Percentiles rank a stretch among this genome's conserved stretches.
Evolutionary conservation across 2,329 filamentous ascomycete species (phyloP).

Genomic region (Rhynchosporium graminicola): DNA sequence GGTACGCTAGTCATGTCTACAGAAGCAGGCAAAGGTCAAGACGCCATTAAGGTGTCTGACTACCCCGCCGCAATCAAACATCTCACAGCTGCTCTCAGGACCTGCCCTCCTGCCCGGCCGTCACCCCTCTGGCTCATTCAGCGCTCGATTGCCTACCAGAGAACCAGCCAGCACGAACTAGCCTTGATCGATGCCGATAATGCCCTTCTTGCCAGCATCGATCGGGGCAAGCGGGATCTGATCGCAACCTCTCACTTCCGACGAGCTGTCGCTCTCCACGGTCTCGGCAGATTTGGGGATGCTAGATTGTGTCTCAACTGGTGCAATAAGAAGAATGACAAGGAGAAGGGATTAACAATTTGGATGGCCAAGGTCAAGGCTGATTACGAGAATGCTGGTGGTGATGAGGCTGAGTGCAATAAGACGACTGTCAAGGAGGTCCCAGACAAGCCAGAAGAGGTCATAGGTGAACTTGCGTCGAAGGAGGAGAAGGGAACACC

Average conservation of each 20-base stretch:
- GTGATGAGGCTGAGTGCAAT: conserved; percentile 50
- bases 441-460: conserved; percentile 48
- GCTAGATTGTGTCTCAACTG: conserved; percentile 70
- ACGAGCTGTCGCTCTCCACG: conserved; percentile 72
- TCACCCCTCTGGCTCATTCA: conserved; percentile 81
- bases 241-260: conserved; percentile 83
- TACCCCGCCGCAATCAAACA: conserved; percentile 68
- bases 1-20: conserved; percentile 48
- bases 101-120: conserved; percentile 69
- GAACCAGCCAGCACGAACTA: conserved; percentile 58
- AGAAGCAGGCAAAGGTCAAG: conserved; percentile 50
- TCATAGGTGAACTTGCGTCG: conserved; percentile 30
- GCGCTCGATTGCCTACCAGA: conserved; percentile 76
- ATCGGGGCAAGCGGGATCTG: conserved; percentile 72
- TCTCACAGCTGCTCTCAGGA: conserved; percentile 67
- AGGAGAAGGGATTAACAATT: conserved; percentile 54
- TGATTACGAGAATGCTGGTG: conserved; percentile 51
- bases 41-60: conserved; percentile 64
- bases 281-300: conserved; percentile 71
- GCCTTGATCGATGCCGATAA: conserved; percentile 71
- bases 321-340: conserved; percentile 51
- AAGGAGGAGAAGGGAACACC: conserved; percentile 18
- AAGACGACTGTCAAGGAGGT: conserved; percentile 52
- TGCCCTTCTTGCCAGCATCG: conserved; percentile 60
- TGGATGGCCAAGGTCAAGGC: conserved; percentile 58